These are phyloP conservation scores for Agrocybe pediades DNA, from an alignment of 768 basidiomycete genomes.

Conservation along the genomic window DNA sequence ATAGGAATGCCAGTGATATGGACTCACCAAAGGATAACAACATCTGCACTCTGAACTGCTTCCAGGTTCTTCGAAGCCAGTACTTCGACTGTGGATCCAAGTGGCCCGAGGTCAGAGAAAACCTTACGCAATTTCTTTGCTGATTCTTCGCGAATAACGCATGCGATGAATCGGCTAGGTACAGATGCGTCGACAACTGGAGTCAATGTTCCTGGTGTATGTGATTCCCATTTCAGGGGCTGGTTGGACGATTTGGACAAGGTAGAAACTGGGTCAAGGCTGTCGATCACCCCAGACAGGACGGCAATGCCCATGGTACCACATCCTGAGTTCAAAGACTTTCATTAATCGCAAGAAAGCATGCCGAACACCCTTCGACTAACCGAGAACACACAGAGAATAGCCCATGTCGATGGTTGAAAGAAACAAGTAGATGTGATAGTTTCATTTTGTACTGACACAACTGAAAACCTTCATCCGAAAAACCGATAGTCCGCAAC, in stretches of 20 bases:
- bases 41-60: slow-evolving; percentile 75
- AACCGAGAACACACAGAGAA: slow-evolving; percentile 86
- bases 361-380: slow-evolving; percentile 19
- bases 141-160: slow-evolving; percentile 79
- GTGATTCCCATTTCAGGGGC: slow-evolving; percentile 39
- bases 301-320: slow-evolving; percentile 99
- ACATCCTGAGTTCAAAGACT: slow-evolving; percentile 68
- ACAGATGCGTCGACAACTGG: slow-evolving; percentile 69
- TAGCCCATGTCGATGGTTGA: slow-evolving; percentile 71
- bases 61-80: slow-evolving; percentile 67
- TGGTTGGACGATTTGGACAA: slow-evolving; percentile 24
- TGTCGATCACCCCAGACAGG: slow-evolving; percentile 87
- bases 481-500: neutral
- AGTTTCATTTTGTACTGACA: neutral
- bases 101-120: slow-evolving; percentile 59
- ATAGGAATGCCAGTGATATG: neutral
- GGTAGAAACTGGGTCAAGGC: slow-evolving; percentile 52
- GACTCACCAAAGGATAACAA: slow-evolving; percentile 84
- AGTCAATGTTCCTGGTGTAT: slow-evolving; percentile 31
- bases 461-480: neutral
- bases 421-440: neutral
- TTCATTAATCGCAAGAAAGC: slow-evolving; percentile 16
- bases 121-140: slow-evolving; percentile 62
- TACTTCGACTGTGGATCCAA: slow-evolving; percentile 73
- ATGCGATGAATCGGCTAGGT: slow-evolving; percentile 83